A percentile compares a stretch with the other conserved stretches of the same genome.
Evolutionary conservation across 768 basidiomycete genomes (phyloP).

Genomic region (Boletus fagicola): DNA sequence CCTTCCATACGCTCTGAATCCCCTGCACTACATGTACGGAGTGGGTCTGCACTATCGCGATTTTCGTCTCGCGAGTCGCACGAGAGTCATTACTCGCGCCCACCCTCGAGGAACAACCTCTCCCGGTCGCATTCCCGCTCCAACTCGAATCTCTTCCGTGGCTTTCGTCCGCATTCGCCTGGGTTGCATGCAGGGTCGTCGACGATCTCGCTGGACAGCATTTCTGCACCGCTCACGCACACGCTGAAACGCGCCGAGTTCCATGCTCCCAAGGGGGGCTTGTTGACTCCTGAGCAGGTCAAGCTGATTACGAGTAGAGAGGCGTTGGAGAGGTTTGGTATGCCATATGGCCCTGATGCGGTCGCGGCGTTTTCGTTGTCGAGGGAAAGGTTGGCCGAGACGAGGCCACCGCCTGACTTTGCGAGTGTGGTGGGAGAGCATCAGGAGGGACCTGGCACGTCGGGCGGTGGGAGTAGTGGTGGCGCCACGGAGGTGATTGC

Average conservation of each 20-base stretch:
- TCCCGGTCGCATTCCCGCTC: constrained; percentile 40
- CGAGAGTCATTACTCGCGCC: constrained; percentile 18
- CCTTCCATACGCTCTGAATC: constrained; percentile 21
- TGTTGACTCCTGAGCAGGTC: constrained; percentile 50
- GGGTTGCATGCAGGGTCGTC: constrained; percentile 53
- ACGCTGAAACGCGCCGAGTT: constrained; percentile 71
- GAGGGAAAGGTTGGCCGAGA: constrained; percentile 38
- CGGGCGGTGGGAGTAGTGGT: neutral
- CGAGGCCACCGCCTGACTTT: constrained; percentile 51
- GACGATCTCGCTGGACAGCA: constrained; percentile 66
- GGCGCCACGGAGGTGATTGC: neutral
- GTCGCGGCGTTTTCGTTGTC: constrained; percentile 55
- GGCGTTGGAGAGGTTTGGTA: constrained; percentile 63
- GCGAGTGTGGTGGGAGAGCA: constrained; percentile 27
- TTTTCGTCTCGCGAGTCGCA: constrained; percentile 25
- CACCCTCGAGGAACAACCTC: constrained; percentile 29
- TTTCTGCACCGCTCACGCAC: constrained; percentile 74
- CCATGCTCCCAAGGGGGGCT: constrained; percentile 49
- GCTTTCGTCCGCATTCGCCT: constrained; percentile 40
- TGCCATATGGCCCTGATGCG: constrained; percentile 76
- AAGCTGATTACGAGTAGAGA: constrained; percentile 69
- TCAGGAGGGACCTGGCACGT: neutral
- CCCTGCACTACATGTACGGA: constrained; percentile 12
- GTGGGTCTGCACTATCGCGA: constrained; percentile 23
- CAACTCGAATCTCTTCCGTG: constrained; percentile 35